Base-by-base conservation (phyloP, 179 eudicot genomes). In the Corrigiola litoralis region DNA sequence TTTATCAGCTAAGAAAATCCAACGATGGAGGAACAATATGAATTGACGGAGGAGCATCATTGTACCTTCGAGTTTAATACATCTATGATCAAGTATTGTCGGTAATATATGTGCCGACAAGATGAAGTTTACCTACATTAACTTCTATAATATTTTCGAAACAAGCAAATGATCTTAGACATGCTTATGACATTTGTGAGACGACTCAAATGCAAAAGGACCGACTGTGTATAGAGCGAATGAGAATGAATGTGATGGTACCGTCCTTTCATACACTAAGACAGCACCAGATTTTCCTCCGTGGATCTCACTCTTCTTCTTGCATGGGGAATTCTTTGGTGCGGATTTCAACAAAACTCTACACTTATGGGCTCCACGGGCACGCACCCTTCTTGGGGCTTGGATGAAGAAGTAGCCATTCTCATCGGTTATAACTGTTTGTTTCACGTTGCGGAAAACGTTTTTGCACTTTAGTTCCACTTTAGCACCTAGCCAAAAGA, bases 121-220 rank as follows among this genome's bases (percentile, higher is more conserved):
- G 45, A 57, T 23, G 61, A 57, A n/a, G n/a, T n/a, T n/a, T n/a
- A n/a, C n/a, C n/a, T n/a, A n/a, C n/a, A 11, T 42, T 16, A 42
- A 17, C 47, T 42, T 14, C 18, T 42, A 13, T 13, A 13, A 2
- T 42, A 42, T 17, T 2, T 3, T 5, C 17, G 2, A 13, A 42
- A 10, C 4, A 20, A 5, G 47, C 17, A 5, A 42, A 51, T 51
- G 28, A 13, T 33, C 56, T 51, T 27, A 1, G 56, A 13, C 2
- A 3, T 25, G 23, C 13, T 40, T 59, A 14, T 44, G 41, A 20
- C 48, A 40, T 53, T 54, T 66, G 34, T 57, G 70, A 42, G 72
- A 11, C 4, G 87, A 72, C 49, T 84, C 91, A 67, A 69, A 88
- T 28, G 91, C 95, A 52, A 88, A 82, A 5, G 91, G 95, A 8